phyloP scores from a whole-genome alignment of 306 rosid species.

The Pterocarpus macrocarpus region DNA sequence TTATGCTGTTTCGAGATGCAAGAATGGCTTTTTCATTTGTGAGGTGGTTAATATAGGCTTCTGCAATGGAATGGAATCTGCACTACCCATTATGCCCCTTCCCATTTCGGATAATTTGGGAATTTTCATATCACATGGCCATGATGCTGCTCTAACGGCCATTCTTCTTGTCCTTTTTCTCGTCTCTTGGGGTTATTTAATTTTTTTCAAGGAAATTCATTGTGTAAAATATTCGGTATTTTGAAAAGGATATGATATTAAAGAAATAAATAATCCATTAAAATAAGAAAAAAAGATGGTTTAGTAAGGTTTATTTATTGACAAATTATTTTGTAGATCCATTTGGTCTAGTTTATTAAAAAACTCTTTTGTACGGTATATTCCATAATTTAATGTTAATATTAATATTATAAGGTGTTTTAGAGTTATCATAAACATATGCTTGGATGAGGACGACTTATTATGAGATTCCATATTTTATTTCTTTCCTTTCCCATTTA shows the following conservation, averaged over 20 bases:
- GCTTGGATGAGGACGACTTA: no score
- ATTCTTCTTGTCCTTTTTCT: neutral
- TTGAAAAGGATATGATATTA: no score
- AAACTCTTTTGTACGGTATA: no score
- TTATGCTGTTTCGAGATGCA: neutral
- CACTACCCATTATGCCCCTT: conserved; percentile 46
- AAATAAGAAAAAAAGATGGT: no score
- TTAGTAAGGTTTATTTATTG: neutral
- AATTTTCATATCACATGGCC: neutral
- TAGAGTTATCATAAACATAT: no score
- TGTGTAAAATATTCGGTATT: neutral
- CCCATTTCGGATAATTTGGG: neutral
- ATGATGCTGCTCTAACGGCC: neutral
- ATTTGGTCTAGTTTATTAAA: neutral
- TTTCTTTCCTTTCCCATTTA: no score
- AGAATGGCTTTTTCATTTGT: neutral
- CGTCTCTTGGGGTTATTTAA: neutral
- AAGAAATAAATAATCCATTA: no score
- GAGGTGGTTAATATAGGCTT: conserved; percentile 25
- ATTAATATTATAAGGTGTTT: no score
- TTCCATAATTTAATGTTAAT: no score
- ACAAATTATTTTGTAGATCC: neutral
- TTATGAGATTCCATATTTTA: no score
- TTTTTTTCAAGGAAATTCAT: neutral
- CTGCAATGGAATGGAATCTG: neutral